Percentiles rank a stretch among this genome's conserved stretches.
Evolutionary conservation across 2,329 filamentous ascomycete genomes (phyloP).

Genomic region (Lecanosticta acicola): DNA sequence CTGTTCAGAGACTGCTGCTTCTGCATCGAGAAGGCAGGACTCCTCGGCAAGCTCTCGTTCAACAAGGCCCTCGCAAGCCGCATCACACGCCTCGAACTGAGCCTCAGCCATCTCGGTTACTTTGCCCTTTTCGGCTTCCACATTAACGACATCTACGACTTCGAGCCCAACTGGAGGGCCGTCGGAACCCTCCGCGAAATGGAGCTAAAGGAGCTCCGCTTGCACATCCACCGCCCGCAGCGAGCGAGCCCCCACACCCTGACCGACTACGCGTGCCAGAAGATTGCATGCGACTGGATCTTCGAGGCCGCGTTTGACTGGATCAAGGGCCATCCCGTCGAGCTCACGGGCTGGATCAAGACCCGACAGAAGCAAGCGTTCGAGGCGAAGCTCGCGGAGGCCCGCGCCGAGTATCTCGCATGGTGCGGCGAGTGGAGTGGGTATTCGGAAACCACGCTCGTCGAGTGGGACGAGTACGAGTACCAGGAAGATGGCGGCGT

Average conservation of each 20-base stretch:
- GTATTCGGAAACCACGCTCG: conserved; percentile 2
- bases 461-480: conserved; percentile 15
- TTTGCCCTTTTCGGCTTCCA: conserved; percentile 23
- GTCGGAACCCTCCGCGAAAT: conserved; percentile 5
- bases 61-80: not conserved
- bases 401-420: conserved; percentile 10
- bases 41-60: conserved; percentile 9
- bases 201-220: conserved; percentile 5
- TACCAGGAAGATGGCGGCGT: conserved; percentile 18
- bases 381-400: conserved; percentile 11
- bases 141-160: not conserved
- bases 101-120: conserved; percentile 18
- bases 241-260: not conserved
- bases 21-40: conserved; percentile 13
- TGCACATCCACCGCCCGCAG: conserved; percentile 2
- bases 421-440: conserved; percentile 13
- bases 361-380: conserved; percentile 21
- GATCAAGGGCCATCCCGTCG: conserved; percentile 23
- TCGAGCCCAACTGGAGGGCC: not conserved
- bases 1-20: conserved; percentile 19
- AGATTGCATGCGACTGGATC: conserved; percentile 18
- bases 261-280: conserved; percentile 19
- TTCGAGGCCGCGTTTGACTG: conserved; percentile 21
- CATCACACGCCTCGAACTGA: conserved; percentile 22
- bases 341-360: conserved; percentile 24